Percentiles rank a stretch among this genome's conserved stretches.
These are phyloP conservation scores for Magnaporthales sp. DNA, from an alignment of 2,329 filamentous ascomycete species.

Conservation along the genomic window DNA sequence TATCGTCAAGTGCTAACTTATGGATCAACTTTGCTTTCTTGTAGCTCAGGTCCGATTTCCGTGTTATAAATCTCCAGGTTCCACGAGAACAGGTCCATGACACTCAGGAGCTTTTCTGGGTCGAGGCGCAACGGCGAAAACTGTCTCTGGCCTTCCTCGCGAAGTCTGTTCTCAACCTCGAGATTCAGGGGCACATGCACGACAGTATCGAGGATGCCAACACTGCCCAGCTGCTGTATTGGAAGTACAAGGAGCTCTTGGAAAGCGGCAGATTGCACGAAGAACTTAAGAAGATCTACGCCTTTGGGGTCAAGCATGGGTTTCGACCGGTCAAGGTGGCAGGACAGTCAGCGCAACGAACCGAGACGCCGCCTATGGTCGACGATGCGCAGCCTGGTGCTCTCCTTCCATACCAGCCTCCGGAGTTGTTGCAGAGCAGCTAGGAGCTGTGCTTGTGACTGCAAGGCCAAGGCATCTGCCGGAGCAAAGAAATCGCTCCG, in stretches of 20 bases:
- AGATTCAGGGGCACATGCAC: slow-evolving; percentile 87
- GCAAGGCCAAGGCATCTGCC: background rate
- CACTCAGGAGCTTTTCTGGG: slow-evolving; percentile 85
- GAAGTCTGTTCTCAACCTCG: slow-evolving; percentile 83
- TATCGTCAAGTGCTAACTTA: background rate
- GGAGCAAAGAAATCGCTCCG: background rate
- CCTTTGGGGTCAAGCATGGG: slow-evolving; percentile 33
- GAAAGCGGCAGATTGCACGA: slow-evolving; percentile 76
- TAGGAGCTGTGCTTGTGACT: background rate
- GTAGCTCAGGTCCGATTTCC: slow-evolving; percentile 79
- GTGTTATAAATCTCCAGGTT: slow-evolving; percentile 95
- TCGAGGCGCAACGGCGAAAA: slow-evolving; percentile 72
- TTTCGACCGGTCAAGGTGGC: slow-evolving; percentile 43
- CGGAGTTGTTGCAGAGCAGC: slow-evolving; percentile 12
- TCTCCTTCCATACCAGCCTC: slow-evolving; percentile 36
- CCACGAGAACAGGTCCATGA: slow-evolving; percentile 87
- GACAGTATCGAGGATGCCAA: slow-evolving; percentile 93
- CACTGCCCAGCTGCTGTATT: slow-evolving; percentile 80
- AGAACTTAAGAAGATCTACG: slow-evolving; percentile 83
- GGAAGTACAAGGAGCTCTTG: slow-evolving; percentile 82
- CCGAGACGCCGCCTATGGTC: slow-evolving; percentile 45
- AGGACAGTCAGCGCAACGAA: slow-evolving; percentile 32
- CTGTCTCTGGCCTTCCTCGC: slow-evolving; percentile 86
- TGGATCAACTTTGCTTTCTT: background rate
- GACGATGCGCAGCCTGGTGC: slow-evolving; percentile 26